Conservation (phyloP, 2,329 filamentous ascomycete species). For the Rosellinia necatrix region DNA sequence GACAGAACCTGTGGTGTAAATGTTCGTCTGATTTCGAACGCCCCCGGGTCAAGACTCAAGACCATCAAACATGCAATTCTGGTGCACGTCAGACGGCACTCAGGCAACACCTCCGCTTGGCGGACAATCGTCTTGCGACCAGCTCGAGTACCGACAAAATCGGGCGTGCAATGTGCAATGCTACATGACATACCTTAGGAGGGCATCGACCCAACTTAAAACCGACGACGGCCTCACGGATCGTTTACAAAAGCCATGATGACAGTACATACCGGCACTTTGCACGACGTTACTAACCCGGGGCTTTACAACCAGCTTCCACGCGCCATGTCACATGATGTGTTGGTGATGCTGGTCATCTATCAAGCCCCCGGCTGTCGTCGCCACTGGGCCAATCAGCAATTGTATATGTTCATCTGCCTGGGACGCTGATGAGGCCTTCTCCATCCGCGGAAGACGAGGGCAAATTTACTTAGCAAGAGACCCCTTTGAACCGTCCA, state of each 20-base stretch:
- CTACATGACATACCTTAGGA: neutral
- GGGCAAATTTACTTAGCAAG: too few species aligned
- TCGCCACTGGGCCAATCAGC: neutral
- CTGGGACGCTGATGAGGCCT: neutral
- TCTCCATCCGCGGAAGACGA: too few species aligned
- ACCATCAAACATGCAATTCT: conserved; percentile 3
- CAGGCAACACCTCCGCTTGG: conserved; percentile 12
- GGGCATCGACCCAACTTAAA: conserved; percentile 14
- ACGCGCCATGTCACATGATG: conserved; percentile 27
- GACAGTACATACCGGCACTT: neutral
- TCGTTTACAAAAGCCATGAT: neutral
- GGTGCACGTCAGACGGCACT: conserved; percentile 1
- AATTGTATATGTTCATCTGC: neutral
- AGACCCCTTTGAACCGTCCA: neutral
- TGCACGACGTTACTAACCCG: neutral
- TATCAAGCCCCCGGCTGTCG: conserved; percentile 14
- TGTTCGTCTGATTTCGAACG: neutral
- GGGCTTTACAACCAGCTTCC: neutral
- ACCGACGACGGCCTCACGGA: conserved; percentile 16
- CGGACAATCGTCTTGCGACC: conserved; percentile 4
- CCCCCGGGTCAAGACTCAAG: too few species aligned
- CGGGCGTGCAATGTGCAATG: neutral
- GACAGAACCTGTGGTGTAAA: too few species aligned
- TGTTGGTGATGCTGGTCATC: conserved; percentile 21
- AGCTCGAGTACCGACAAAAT: conserved; percentile 3